Base-by-base conservation (phyloP, 1,284 basidiomycete genomes). In the Exobasidium rhododendri region DNA sequence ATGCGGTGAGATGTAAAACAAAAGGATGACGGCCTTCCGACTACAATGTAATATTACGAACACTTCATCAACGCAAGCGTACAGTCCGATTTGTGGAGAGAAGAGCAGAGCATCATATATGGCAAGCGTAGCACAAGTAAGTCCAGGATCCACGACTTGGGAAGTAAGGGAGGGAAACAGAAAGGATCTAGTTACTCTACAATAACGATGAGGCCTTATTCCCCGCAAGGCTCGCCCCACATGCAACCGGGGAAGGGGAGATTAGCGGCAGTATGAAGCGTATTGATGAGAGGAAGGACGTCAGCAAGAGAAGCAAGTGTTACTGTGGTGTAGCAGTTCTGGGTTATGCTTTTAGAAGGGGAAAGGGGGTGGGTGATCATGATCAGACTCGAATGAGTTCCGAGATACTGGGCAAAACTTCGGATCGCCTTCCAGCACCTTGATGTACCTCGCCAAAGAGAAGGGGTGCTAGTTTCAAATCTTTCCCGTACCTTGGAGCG, bases 1-100 rank as follows among this genome's bases (percentile, higher is more conserved):
- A 64, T 78, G 76, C 59, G 76, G 76, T 52, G 76, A 78, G 56
- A 78, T 78, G 76, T 78, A 65, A 63, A 40, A 17, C 35, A 40
- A 40, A 10, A 40, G 35, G 35, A 17, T 40, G 35, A 40, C 7
- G 35, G 35, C 7, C 10, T 10, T 10, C 17, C 35, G 17, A 40
- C 35, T 40, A 10, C 35, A 40, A 40, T 40, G 35, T 40, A 40
- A 10, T 40, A 10, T 17, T 40, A n/a, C n/a, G n/a, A n/a, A n/a
- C n/a, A n/a, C n/a, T n/a, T n/a, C n/a, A n/a, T n/a, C n/a, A n/a
- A n/a, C n/a, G n/a, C n/a, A n/a, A n/a, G n/a, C n/a, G n/a, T n/a
- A n/a, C n/a, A n/a, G n/a, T n/a, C n/a, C n/a, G n/a, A n/a, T n/a
- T n/a, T n/a, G n/a, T n/a, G n/a, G n/a, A n/a, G n/a, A n/a, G n/a